Base-by-base conservation (phyloP, 2,329 filamentous ascomycete species). In the Cladosporium sp. region DNA sequence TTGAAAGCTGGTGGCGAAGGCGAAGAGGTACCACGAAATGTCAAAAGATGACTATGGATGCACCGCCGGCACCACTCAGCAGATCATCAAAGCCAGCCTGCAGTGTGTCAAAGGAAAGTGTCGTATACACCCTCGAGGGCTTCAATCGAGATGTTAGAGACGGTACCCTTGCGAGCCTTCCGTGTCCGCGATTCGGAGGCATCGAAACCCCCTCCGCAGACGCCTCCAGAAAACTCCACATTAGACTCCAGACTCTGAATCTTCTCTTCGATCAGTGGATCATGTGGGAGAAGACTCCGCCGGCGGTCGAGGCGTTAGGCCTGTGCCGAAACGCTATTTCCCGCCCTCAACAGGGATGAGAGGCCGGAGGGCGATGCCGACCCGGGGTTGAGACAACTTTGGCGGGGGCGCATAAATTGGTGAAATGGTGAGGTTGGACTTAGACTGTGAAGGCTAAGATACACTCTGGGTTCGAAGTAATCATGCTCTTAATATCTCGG, bases 151-250 rank as follows among this genome's bases (percentile, higher is more conserved):
- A 46, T 46, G 40, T 8, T 21, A n/a, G n/a, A 46, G 40, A 46
- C 40, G n/a, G 6, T 46, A 21, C n/a, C 40, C 40, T 46, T 46
- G 40, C 40, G n/a, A 21, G 40, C 40, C 40, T 46, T 40, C 5
- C 10, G 16, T 40, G 35, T 40, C 18, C 49, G 23, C 52, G 52
- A 55, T 18, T 55, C 52, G 52, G 2, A 26, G 31, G 8, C 55
- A 40, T 28, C 6, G n/a, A 5, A 11, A 40, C 31, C 55, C 49
- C 55, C 33, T 57, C 55, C 55, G 55, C 55, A 23, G 21, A 57
- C 14, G 55, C 31, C 31, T 37, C 55, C 33, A 57, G 55, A 40
- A 57, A 57, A 57, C 55, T 57, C 55, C 55, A 57, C 55, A 33
- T 23, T 37, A 37, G 33, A 57, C 55, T 57, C 55, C 55, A 57